Percentiles rank a stretch among this genome's conserved stretches.
These are phyloP conservation scores for Akanthomyces muscarius DNA, from an alignment of 2,329 filamentous ascomycete species.

Conservation along the genomic window DNA sequence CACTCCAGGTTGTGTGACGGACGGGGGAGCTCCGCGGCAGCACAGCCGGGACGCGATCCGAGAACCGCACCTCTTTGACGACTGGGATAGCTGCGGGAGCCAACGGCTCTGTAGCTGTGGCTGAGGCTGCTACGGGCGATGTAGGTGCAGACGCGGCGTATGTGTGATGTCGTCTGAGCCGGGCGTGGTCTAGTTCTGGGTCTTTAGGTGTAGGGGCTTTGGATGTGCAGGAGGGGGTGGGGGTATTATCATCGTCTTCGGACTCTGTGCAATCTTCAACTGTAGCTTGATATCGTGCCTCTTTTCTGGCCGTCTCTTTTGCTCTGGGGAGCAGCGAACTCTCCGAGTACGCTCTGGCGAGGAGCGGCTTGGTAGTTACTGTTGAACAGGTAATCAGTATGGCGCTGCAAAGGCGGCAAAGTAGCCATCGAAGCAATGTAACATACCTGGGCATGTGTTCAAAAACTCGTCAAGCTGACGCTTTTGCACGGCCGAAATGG, in stretches of 20 bases:
- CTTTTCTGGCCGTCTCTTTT: background rate
- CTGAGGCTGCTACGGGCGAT: background rate
- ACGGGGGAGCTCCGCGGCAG: conserved; percentile 4
- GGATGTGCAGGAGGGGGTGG: background rate
- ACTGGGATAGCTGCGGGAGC: background rate
- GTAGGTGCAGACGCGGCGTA: conserved; percentile 7
- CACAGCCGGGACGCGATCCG: conserved; percentile 6
- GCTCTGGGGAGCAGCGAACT: background rate
- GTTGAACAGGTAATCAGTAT: background rate
- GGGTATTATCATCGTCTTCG: background rate
- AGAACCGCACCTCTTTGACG: conserved; percentile 15
- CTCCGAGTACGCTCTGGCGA: conserved; percentile 10
- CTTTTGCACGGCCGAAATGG: background rate
- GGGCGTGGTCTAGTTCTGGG: background rate
- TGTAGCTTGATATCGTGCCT: conserved; percentile 10
- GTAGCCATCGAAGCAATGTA: background rate
- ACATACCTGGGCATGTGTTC: background rate
- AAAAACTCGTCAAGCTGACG: background rate
- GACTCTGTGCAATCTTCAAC: conserved; percentile 13
- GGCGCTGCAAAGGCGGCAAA: background rate
- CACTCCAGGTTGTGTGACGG: background rate
- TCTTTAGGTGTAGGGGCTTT: background rate
- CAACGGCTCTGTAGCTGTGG: background rate
- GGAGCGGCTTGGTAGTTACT: background rate
- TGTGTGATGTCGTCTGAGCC: background rate